Conservation (phyloP, 2,329 filamentous ascomycete species). For the Monilinia fructigena region DNA sequence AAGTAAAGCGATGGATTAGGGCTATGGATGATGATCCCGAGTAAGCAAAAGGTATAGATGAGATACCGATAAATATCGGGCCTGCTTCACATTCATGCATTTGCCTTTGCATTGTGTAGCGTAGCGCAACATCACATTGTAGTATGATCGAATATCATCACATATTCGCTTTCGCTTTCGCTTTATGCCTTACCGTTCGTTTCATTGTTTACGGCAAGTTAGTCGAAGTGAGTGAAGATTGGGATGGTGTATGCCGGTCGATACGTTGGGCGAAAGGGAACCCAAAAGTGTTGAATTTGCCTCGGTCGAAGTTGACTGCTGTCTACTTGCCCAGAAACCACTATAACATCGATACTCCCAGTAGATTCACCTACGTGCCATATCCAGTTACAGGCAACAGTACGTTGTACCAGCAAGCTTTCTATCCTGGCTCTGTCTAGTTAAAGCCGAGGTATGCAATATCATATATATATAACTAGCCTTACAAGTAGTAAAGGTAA, state of each 20-base stretch:
- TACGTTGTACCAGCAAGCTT: neutral
- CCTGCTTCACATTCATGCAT: conserved; percentile 14
- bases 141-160: conserved; percentile 9
- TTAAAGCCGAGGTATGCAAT: conserved; percentile 5
- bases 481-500: neutral
- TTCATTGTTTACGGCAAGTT: neutral
- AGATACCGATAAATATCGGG: conserved; percentile 15
- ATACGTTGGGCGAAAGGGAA: too few species aligned
- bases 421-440: conserved; percentile 6
- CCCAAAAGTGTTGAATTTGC: neutral
- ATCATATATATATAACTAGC: neutral
- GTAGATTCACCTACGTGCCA: neutral
- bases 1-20: conserved; percentile 16
- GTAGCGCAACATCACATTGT: conserved; percentile 12
- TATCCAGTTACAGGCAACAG: neutral
- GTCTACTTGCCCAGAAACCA: too few species aligned
- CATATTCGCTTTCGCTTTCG: conserved; percentile 1
- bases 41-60: neutral
- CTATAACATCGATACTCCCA: neutral
- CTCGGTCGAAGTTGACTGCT: neutral
- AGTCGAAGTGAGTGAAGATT: too few species aligned
- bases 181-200: neutral
- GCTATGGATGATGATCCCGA: conserved; percentile 1
- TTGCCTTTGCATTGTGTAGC: conserved; percentile 10
- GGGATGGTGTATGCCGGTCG: neutral